Evolutionary conservation across 2,329 filamentous ascomycete species (phyloP), one percentile per base, ranked within the genome.

Genomic region (Apiospora aurea): DNA sequence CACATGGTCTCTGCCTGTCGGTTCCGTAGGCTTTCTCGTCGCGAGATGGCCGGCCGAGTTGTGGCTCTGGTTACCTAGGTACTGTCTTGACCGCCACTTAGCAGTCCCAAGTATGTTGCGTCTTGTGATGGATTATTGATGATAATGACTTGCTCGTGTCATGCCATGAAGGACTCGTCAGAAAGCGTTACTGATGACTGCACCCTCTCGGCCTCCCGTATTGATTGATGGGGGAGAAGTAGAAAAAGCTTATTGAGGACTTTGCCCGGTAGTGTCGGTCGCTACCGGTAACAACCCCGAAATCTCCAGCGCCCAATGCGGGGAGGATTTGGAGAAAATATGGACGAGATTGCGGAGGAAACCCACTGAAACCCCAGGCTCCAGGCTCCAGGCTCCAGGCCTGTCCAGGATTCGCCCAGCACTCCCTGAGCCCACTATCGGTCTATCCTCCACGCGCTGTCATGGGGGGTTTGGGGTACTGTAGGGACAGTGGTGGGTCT

Each of bases 291-390:
- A 64, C 24, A 64, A 3, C 34, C 57, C 57, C 57, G 57, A 64
- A 64, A 64, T 64, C 57, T 21, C 57, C 57, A 64, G 57, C 3
- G 26, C 67, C 8, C 47, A 34, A 49, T 69, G 67, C 67, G 67
- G 67, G 67, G 67, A 69, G 24, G 67, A 34, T 69, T 68, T 69
- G 67, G 67, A 69, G 67, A 69, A 69, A 64, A 64, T n/a, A 41
- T 64, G 57, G 57, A 41, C 34, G 57, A 11, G 57, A 64, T 64
- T 64, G 57, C 57, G 57, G 57, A 64, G 57, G 34, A 41, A 64
- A 34, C 57, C 57, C 57, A 64, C 57, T 64, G 53, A 61, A 61
- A 29, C 26, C 26, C 26, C 26, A 29, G 26, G 26, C 53, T 29
- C 53, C 53, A 61, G 26, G 26, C 53, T 29, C 53, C 53, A 61